Base-by-base conservation (phyloP, 148 eudicot genomes). In the Bassia scoparia region DNA sequence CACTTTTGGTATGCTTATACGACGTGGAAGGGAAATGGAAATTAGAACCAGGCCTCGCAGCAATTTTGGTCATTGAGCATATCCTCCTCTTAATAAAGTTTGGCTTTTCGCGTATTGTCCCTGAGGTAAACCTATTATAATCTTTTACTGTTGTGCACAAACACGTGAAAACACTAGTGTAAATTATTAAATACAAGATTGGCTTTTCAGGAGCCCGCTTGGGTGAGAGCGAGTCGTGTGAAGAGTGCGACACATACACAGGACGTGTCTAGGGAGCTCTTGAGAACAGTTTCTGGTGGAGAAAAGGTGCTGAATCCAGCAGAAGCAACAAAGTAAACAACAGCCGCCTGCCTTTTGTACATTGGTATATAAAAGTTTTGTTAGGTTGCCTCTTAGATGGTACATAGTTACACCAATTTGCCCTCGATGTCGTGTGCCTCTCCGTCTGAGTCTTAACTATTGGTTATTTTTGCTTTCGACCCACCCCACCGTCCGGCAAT, bases 21-120 rank as follows among this genome's bases (percentile, higher is more conserved):
- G 97, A 91, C 67, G 86, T 75, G 71, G 96, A 91, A 81, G 96
- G 98, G 69, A 86, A 85, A 46, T 94, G 98, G 97, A 89, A 82
- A 41, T 71, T 94, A 41, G 93, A 93, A 71, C 98, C 98, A 4
- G 98, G 98, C 34, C 90, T 94, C 38, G 97, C 89, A 2, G 97
- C 93, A 0, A 94, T 91, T 62, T 86, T 94, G 37, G 66, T 87
- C 31, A 89, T 91, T 76, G 98, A 94, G 79, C 98, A 94, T 41
- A 44, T 94, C 66, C 91, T 94, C 53, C 83, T 94, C 65, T 80
- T 94, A 30, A 87, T 91, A 52, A 89, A 94, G 81, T 94, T 83
- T 64, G 91, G 88, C 8, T 89, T 94, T 82, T 91, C 96, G n/a
- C 86, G 91, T 33, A 75, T 94, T 31, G 86, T 94, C 68, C 97